Percentiles rank a stretch among this genome's conserved stretches.
phyloP scores from a whole-genome alignment of 139 green algal species.

The Nannochloris sp. region DNA sequence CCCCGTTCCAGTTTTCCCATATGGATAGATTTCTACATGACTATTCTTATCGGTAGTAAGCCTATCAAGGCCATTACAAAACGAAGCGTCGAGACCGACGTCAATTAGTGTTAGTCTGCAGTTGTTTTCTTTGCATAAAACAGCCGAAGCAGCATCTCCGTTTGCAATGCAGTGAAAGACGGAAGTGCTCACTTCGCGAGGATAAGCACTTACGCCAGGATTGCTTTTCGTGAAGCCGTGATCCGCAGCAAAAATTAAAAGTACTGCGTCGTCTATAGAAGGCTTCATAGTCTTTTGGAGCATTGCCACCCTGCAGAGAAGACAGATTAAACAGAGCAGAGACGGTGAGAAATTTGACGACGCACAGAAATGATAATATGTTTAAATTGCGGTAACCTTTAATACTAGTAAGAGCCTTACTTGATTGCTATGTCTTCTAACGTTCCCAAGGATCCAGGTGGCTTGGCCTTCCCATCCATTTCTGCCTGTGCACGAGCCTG shows the following conservation, averaged over 20 bases:
- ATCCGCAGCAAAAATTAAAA: constrained; percentile 41
- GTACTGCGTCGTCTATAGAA: not conserved
- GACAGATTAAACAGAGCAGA: too few species aligned
- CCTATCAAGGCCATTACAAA: too few species aligned
- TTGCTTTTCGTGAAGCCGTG: constrained; percentile 27
- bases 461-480: constrained; percentile 35
- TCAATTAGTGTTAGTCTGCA: constrained; percentile 19
- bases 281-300: constrained; percentile 28
- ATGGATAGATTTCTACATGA: not conserved
- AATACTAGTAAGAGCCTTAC: not conserved
- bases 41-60: too few species aligned
- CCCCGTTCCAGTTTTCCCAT: constrained; percentile 7
- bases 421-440: constrained; percentile 31
- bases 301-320: constrained; percentile 15
- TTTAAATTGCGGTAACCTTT: not conserved
- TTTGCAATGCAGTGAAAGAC: constrained; percentile 23
- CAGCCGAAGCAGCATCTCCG: constrained; percentile 26
- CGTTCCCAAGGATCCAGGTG: constrained; percentile 27
- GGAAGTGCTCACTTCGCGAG: constrained; percentile 19
- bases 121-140: constrained; percentile 21
- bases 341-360: not conserved
- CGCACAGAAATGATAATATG: not conserved
- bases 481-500: not conserved
- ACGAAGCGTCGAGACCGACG: constrained; percentile 28
- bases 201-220: constrained; percentile 31